Conservation (phyloP, 768 basidiomycete species). For the Kwoniella europaea region DNA sequence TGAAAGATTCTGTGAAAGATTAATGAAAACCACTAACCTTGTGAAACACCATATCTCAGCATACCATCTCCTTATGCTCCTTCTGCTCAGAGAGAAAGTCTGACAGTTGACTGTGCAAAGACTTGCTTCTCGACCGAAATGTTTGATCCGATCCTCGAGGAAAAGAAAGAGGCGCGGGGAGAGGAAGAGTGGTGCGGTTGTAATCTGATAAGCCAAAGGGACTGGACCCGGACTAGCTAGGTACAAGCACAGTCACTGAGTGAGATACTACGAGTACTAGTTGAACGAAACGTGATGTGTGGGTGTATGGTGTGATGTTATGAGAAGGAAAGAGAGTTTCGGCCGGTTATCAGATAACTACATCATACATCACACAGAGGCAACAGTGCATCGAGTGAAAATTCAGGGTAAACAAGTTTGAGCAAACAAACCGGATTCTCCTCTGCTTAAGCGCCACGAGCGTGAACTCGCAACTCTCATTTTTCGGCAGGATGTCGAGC, state of each 20-base stretch:
- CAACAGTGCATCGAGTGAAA: not conserved
- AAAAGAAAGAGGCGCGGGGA: not conserved
- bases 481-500: no score
- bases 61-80: constrained; percentile 1
- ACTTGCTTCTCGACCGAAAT: constrained; percentile 1
- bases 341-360: not conserved
- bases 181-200: not conserved
- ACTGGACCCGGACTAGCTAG: not conserved
- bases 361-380: not conserved
- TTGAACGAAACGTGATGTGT: not conserved
- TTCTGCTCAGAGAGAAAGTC: not conserved
- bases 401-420: not conserved
- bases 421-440: not conserved
- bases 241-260: no score
- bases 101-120: not conserved
- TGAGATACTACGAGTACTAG: no score
- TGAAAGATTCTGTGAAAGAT: no score
- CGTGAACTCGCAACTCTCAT: not conserved
- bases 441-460: not conserved
- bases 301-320: not conserved
- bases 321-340: not conserved
- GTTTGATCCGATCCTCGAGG: not conserved
- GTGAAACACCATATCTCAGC: constrained; percentile 8
- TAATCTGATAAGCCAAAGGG: constrained; percentile 16
- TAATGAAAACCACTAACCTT: not conserved